Base-by-base conservation (phyloP, 108 stramenopile species). In the Nitzschia putrida region DNA sequence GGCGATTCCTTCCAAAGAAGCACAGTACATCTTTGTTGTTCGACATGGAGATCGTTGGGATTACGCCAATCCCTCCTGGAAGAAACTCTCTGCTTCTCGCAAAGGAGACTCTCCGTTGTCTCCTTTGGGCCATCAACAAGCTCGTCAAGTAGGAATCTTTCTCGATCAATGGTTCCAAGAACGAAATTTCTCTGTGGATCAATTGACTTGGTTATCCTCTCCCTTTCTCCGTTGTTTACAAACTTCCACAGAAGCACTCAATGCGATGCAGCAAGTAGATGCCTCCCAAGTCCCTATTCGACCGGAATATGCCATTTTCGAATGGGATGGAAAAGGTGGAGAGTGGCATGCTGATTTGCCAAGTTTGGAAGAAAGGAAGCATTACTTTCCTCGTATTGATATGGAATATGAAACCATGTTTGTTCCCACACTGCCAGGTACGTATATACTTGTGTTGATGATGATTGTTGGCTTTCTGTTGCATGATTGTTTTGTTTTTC, bases 31-130 rank as follows among this genome's bases (percentile, higher is more conserved):
- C 11, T 79, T 73, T 34, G 45, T 93, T n/a, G 75, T 93, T 44
- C 88, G 92, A 10, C 92, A 93, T 61, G 92, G 92, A 22, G 91
- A 90, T 79, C 87, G 91, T 9, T 87, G 83, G 86, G 91, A 93
- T 63, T 90, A 90, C 57, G 73, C 80, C 68, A 82, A 68, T 67
- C 85, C 72, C 63, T 80, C 79, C n/a, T 75, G 68, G 70, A 77
- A 74, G 53, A 37, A 64, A 66, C 22, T 40, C 22, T 37, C 64
- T 1, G 73, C 73, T 16, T 71, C 68, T 12, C 79, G 81, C 16
- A 38, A 13, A 13, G 84, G 82, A 29, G 92, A 93, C 64, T 87
- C 88, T 0, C 88, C 92, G 1, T 56, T 93, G 6, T 81, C 79
- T 26, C 47, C 74, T 6, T 68, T 93, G 24, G 92, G 92, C 8